Evolutionary conservation across 805 yeast species (phyloP).

Genomic region (Sugiyamaella marilandica): DNA sequence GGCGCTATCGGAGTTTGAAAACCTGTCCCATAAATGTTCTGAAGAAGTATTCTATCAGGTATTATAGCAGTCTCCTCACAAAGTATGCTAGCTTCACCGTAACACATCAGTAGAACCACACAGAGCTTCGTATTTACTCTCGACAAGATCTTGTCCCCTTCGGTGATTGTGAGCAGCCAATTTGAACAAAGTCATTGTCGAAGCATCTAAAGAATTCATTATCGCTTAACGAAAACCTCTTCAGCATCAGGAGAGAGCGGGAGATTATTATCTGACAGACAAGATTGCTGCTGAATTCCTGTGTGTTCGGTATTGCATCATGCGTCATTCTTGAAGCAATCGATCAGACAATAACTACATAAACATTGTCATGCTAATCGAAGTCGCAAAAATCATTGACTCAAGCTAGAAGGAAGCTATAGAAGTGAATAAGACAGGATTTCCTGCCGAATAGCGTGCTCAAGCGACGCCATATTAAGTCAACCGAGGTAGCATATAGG

Average conservation of each 20-base stretch:
- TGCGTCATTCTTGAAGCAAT: conserved; percentile 2
- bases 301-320: background rate
- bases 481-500: conserved; percentile 50
- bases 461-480: background rate
- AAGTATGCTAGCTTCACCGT: background rate
- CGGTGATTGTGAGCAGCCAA: too few relatives aligned
- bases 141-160: too few relatives aligned
- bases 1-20: background rate
- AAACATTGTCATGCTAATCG: too few relatives aligned
- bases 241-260: background rate
- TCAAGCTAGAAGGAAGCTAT: too few relatives aligned
- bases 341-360: background rate
- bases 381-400: too few relatives aligned
- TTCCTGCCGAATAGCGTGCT: too few relatives aligned
- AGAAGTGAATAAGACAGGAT: too few relatives aligned
- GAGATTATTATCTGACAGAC: background rate
- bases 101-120: background rate
- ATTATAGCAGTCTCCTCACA: background rate
- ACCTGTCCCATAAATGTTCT: background rate
- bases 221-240: too few relatives aligned
- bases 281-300: background rate
- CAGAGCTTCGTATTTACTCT: background rate
- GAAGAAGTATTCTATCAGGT: background rate
- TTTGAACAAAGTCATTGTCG: too few relatives aligned
- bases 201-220: too few relatives aligned